Base-by-base conservation (phyloP, 176 grass and related monocot species). In the Phoenix roebelenii region DNA sequence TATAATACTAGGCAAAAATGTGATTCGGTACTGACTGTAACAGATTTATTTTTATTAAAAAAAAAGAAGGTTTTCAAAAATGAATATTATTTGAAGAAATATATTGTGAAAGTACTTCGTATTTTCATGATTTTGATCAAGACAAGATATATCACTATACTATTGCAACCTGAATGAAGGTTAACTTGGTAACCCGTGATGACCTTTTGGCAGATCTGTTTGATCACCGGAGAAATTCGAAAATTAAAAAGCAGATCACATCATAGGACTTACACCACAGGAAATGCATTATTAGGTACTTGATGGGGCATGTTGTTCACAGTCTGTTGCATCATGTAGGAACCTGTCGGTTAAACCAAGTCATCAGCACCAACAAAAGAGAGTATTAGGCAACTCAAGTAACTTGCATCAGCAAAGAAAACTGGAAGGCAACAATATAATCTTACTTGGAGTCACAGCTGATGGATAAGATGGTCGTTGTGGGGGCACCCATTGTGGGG, bases 301-400 rank as follows among this genome's bases (percentile, higher is more conserved):
- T 70, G 64, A 48, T 66, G 69, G 48, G 58, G 18, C 59, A 85
- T 63, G 49, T 58, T 79, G 28, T 58, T 66, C 64, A 49, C 63
- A 59, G 55, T 50, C 7, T 67, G 79, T 24, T 82, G 79, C 23
- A 74, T 44, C 72, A 74, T 51, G 62, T 72, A 72, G 15, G 51
- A 71, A 72, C 68, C 79, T 79, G 79, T 53, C 39, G 52, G 53
- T 63, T 64, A 20, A 26, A 66, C 16, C 22, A 23, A 18, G 68
- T 52, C 54, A 77, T 59, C 29, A 54, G 18, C 24, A 53, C 22
- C 15, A 14, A 12, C 35, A 44, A 12, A 23, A 60, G 19, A 68
- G 22, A 26, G 16, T 61, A 69, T 52, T n/a, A 64, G 50, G 23
- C 44, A 22, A 58, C 58, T 30, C 16, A 63, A 1, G 51, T 59